phyloP scores from a whole-genome alignment of 129 eudicot genomes.

The Centella asiatica region DNA sequence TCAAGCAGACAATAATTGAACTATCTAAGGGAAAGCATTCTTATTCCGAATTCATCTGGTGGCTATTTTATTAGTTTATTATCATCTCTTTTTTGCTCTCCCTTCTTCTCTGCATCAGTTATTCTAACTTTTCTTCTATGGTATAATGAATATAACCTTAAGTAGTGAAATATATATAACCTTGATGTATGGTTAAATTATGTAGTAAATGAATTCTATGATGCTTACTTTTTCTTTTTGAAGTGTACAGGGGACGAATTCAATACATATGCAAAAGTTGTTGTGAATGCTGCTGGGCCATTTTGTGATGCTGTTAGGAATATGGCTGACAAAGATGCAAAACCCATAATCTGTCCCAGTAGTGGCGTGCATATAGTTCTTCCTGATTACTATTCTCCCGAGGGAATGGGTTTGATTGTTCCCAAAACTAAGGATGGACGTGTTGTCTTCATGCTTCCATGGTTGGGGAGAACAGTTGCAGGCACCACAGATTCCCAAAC shows the following conservation, averaged over 20 bases:
- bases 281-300: constrained; percentile 92
- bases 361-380: constrained; percentile 93
- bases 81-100: not conserved
- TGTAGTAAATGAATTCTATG: not conserved
- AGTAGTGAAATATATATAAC: too few species aligned
- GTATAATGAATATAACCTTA: not conserved
- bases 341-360: constrained; percentile 83
- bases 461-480: constrained; percentile 97
- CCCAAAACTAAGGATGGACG: constrained; percentile 99
- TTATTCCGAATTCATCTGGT: not conserved
- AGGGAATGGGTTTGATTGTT: constrained; percentile 96
- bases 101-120: not conserved
- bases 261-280: constrained; percentile 82
- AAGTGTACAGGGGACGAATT: constrained; percentile 66
- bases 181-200: not conserved
- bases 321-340: constrained; percentile 61
- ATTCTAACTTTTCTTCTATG: not conserved
- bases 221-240: constrained; percentile 21
- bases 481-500: constrained; percentile 92
- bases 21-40: not conserved
- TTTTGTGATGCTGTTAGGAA: constrained; percentile 79
- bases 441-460: constrained; percentile 94
- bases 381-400: constrained; percentile 94
- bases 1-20: not conserved
- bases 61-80: too few species aligned